Evolutionary conservation across 2,329 filamentous ascomycete species (phyloP).

Genomic region (Penicillium fuscoglaucum): DNA sequence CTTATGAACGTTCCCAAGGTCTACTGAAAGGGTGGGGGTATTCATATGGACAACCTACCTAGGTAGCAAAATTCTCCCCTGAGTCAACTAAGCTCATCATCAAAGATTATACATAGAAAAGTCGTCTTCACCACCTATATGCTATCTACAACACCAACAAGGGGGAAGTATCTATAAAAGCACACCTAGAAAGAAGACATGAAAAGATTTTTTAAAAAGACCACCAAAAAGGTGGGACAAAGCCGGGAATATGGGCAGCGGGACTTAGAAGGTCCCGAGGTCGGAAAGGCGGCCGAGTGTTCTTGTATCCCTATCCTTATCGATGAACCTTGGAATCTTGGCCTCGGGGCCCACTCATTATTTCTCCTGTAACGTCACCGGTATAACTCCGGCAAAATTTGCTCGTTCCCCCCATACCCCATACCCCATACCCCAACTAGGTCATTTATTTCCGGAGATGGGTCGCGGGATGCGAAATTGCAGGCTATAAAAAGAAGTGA

Average conservation of each 20-base stretch:
- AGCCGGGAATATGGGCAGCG: not conserved
- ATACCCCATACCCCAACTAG: not conserved
- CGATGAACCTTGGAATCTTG: not conserved
- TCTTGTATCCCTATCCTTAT: not conserved
- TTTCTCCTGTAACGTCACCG: not conserved
- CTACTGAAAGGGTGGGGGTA: not conserved
- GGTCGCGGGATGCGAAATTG: no score
- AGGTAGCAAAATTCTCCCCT: not conserved
- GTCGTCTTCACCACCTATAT: no score
- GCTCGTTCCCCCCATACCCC: no score
- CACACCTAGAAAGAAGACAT: no score
- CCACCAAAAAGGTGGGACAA: not conserved
- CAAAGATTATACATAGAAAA: no score
- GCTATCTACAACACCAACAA: no score
- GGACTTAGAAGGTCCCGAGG: no score
- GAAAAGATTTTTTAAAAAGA: not conserved
- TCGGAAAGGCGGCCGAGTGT: not conserved
- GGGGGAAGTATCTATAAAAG: not conserved
- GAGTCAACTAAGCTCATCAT: not conserved
- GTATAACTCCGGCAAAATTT: not conserved
- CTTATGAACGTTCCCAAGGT: not conserved
- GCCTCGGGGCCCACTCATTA: not conserved
- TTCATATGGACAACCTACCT: no score
- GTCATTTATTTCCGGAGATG: not conserved
- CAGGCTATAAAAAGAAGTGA: not conserved